A percentile compares a stretch with the other conserved stretches of the same genome.
Evolutionary conservation across 495 filamentous ascomycete genomes (phyloP).

Genomic region (Delitschia confertaspora): DNA sequence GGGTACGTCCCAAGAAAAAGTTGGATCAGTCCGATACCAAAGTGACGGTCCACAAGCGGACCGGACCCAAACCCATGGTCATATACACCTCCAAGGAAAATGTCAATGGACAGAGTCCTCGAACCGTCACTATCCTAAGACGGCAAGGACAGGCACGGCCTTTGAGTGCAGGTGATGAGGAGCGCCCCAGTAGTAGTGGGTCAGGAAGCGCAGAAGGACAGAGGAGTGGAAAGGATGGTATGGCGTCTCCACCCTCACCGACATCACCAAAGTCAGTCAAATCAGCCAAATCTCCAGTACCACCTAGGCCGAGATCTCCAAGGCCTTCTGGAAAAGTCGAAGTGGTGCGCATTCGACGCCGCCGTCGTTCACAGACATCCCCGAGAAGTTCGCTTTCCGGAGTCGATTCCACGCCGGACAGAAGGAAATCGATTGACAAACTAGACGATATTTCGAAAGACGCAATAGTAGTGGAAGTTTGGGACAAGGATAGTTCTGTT

Average conservation of each 20-base stretch:
- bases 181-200: conserved; percentile 20
- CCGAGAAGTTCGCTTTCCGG: conserved; percentile 14
- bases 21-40: conserved; percentile 8
- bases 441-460: no score
- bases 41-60: conserved; percentile 5
- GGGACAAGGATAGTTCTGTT: no score
- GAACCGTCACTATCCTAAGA: conserved; percentile 6
- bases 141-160: conserved; percentile 18
- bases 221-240: conserved; percentile 8
- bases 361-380: conserved; percentile 6
- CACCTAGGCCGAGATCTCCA: no score
- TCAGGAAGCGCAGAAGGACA: conserved; percentile 15
- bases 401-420: conserved; percentile 13
- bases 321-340: conserved; percentile 6
- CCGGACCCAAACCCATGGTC: conserved; percentile 7
- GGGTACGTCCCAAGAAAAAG: conserved; percentile 22
- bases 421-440: conserved; percentile 4
- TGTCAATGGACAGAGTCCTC: conserved; percentile 8
- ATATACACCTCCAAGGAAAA: conserved; percentile 7
- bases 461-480: no score
- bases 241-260: conserved; percentile 8
- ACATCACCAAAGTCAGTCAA: no score
- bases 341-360: conserved; percentile 5
- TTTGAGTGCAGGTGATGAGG: conserved; percentile 17
- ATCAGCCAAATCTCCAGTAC: no score